Evolutionary conservation across 75 land plant genomes (phyloP).

Genomic region (Sequoia sempervirens): DNA sequence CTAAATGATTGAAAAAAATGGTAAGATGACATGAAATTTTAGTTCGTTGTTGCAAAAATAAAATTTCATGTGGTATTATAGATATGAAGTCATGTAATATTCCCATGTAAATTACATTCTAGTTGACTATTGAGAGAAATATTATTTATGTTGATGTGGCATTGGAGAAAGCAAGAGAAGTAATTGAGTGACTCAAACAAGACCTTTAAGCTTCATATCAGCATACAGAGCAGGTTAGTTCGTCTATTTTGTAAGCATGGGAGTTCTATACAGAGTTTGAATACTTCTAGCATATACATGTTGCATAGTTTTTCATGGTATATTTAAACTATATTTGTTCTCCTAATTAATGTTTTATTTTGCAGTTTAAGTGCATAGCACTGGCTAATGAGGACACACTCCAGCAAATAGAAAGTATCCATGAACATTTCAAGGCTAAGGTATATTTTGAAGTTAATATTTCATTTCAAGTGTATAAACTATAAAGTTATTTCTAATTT

Average conservation of each 20-base stretch:
- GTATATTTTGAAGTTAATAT: constrained; percentile 19
- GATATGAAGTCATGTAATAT: neutral
- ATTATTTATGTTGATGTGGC: constrained; percentile 24
- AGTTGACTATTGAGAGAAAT: neutral
- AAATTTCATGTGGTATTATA: neutral
- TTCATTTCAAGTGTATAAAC: neutral
- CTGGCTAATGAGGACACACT: constrained; percentile 77
- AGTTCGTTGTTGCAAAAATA: neutral
- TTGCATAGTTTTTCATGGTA: neutral
- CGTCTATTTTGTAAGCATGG: neutral
- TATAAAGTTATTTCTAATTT: neutral
- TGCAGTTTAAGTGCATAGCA: constrained; percentile 83
- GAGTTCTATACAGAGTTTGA: neutral
- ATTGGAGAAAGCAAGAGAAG: constrained; percentile 46
- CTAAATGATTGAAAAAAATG: neutral
- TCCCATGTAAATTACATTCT: neutral
- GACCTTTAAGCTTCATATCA: constrained; percentile 56
- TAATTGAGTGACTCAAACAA: constrained; percentile 58
- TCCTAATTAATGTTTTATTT: neutral
- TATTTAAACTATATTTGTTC: neutral
- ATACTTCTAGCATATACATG: neutral
- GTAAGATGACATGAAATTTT: neutral
- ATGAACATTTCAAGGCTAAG: constrained; percentile 64
- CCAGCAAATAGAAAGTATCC: constrained; percentile 71
- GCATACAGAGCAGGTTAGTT: constrained; percentile 68